Conservation (phyloP, 768 basidiomycete genomes). For the Amanita molliuscula region DNA sequence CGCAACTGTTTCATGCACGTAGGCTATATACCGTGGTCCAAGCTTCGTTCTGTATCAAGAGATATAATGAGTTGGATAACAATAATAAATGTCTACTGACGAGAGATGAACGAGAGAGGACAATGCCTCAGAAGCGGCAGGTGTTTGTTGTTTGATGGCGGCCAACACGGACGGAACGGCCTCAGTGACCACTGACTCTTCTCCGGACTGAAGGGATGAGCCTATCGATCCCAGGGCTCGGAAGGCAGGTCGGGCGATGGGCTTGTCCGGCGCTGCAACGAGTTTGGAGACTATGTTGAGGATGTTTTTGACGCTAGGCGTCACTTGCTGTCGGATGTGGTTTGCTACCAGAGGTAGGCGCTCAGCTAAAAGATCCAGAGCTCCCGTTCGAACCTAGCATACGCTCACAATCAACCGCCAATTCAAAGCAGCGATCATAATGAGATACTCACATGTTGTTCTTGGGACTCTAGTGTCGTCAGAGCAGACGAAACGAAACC, state of each 20-base stretch:
- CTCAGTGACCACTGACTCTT: constrained; percentile 54
- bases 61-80: constrained; percentile 6
- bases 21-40: constrained; percentile 82
- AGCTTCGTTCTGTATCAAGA: constrained; percentile 48
- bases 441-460: constrained; percentile 33
- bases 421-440: background rate
- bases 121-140: constrained; percentile 31
- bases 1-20: constrained; percentile 62
- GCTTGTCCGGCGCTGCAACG: constrained; percentile 30
- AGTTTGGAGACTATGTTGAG: constrained; percentile 38
- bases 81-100: constrained; percentile 28
- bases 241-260: constrained; percentile 39
- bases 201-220: constrained; percentile 45
- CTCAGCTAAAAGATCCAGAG: constrained; percentile 58
- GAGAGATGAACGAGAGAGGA: constrained; percentile 48
- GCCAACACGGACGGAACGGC: constrained; percentile 50
- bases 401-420: background rate
- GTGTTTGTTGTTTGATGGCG: constrained; percentile 28
- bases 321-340: constrained; percentile 40
- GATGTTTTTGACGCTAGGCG: constrained; percentile 41
- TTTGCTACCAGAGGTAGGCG: constrained; percentile 54
- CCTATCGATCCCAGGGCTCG: constrained; percentile 51
- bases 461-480: constrained; percentile 44
- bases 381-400: constrained; percentile 50
- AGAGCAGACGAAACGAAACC: constrained; percentile 55